Percentiles rank a stretch among this genome's conserved stretches.
Evolutionary conservation across 1,284 basidiomycete species (phyloP).

Genomic region (Trametes polyzona): DNA sequence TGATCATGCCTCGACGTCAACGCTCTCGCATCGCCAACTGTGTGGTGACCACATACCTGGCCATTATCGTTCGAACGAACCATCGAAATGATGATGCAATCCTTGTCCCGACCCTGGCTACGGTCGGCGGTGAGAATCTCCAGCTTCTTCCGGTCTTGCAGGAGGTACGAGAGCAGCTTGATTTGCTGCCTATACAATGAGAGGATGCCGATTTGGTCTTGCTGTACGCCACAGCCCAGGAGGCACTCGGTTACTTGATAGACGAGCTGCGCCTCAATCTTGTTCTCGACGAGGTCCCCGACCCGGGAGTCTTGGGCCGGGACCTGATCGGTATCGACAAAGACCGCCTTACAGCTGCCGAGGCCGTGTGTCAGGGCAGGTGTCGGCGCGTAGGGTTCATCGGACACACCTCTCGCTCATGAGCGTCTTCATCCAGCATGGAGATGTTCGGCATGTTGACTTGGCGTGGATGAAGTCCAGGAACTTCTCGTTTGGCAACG

Average conservation of each 20-base stretch:
- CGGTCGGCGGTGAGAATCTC: constrained; percentile 96
- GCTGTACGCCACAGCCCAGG: constrained; percentile 62
- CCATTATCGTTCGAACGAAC: constrained; percentile 84
- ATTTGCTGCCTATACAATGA: constrained; percentile 95
- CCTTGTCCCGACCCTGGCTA: constrained; percentile 96
- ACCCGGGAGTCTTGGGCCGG: constrained; percentile 81
- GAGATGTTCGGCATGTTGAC: constrained; percentile 31
- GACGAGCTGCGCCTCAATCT: constrained; percentile 72
- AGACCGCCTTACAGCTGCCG: constrained; percentile 80
- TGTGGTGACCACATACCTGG: constrained; percentile 52
- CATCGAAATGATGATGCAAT: constrained; percentile 92
- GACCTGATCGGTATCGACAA: constrained; percentile 88
- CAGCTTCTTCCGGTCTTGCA: constrained; percentile 58
- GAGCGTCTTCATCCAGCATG: constrained; percentile 77
- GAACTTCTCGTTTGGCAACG: constrained; percentile 52
- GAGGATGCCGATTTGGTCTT: constrained; percentile 84
- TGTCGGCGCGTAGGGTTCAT: constrained; percentile 5
- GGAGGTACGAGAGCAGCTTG: constrained; percentile 73
- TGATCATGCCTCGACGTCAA: constrained; percentile 35
- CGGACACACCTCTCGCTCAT: constrained; percentile 63
- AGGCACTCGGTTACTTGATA: constrained; percentile 71
- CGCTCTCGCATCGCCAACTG: constrained; percentile 6
- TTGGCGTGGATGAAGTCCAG: constrained; percentile 44
- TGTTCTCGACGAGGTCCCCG: constrained; percentile 90
- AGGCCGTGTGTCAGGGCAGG: neutral